A percentile compares a stretch with the other conserved stretches of the same genome.
These are phyloP conservation scores for Monosporascus cannonballus DNA, from an alignment of 2,329 filamentous ascomycete species.

Conservation along the genomic window DNA sequence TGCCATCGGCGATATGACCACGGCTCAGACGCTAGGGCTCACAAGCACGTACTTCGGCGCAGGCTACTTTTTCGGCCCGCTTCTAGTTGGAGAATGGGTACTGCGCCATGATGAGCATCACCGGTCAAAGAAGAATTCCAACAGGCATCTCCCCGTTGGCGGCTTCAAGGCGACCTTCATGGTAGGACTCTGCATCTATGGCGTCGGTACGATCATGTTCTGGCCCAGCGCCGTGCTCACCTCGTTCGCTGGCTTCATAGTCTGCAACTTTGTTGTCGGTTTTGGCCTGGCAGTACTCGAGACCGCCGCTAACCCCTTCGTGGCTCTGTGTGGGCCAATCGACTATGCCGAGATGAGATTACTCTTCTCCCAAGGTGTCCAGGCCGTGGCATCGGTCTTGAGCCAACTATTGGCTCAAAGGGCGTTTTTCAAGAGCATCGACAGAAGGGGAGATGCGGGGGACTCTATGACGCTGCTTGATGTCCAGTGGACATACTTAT, in stretches of 20 bases:
- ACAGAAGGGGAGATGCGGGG: conserved; percentile 20
- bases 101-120: conserved; percentile 61
- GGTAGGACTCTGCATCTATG: conserved; percentile 67
- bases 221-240: conserved; percentile 73
- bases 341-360: conserved; percentile 70
- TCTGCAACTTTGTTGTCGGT: conserved; percentile 68
- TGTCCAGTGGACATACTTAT: conserved; percentile 83
- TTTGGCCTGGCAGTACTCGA: conserved; percentile 73
- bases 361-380: conserved; percentile 68
- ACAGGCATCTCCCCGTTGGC: conserved; percentile 37
- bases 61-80: conserved; percentile 63
- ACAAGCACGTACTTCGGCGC: conserved; percentile 66
- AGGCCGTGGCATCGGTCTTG: conserved; percentile 68
- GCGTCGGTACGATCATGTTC: conserved; percentile 74
- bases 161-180: conserved; percentile 82
- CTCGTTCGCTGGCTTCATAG: conserved; percentile 73
- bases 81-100: conserved; percentile 64
- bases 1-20: conserved; percentile 52
- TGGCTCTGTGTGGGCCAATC: conserved; percentile 65
- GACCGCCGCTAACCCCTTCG: conserved; percentile 73
- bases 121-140: conserved; percentile 35
- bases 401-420: conserved; percentile 67
- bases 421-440: conserved; percentile 63
- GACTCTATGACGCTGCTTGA: conserved; percentile 54
- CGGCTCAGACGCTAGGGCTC: conserved; percentile 58